Evolutionary conservation across 106 monocot species (phyloP), one percentile per base, ranked within the genome.

Genomic region (Alisma plantagoaquatica): DNA sequence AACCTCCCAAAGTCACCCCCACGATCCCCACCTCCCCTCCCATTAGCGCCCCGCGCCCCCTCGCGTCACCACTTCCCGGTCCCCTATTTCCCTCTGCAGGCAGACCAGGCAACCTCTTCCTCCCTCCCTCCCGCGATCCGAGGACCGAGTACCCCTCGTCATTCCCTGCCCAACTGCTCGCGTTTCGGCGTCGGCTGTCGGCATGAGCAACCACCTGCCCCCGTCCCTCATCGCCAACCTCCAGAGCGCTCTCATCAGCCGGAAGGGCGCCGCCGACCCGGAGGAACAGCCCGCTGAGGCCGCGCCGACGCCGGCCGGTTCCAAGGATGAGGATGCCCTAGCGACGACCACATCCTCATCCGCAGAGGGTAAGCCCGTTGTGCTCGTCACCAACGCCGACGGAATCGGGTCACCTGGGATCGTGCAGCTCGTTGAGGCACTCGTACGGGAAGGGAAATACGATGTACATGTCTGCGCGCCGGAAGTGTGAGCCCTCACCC

Each of bases 401-500:
- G 94, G 94, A 25, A 96, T 96, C 25, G 71, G 56, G 12, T 77
- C 84, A 27, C 83, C 84, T 10, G 94, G 94, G 16, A 75, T 96
- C 51, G 8, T 42, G n/a, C 29, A 55, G 10, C 84, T 96, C 49
- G 84, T 88, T 33, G 77, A 75, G 18, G 81, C 88, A 21, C 94
- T 96, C 30, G 81, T 81, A 22, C 42, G 64, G 41, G 78, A 62
- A 16, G 80, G 77, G 5, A 38, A 16, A 18, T 88, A 33, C 60
- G 71, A 81, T 42, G 73, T 96, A 38, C 57, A 68, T 50, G 94
- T 88, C 48, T 88, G 88, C 51, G 94, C 88, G 10, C 94, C 94
- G 6, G 88, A 88, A 62, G 81, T 81, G 94, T 91, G 64, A 75
- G 85, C 26, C n/a, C n/a, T n/a, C n/a, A n/a, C n/a, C n/a, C n/a